Evolutionary conservation across 257 asterid species (phyloP).

Genomic region (Solanum megistacrolobum): DNA sequence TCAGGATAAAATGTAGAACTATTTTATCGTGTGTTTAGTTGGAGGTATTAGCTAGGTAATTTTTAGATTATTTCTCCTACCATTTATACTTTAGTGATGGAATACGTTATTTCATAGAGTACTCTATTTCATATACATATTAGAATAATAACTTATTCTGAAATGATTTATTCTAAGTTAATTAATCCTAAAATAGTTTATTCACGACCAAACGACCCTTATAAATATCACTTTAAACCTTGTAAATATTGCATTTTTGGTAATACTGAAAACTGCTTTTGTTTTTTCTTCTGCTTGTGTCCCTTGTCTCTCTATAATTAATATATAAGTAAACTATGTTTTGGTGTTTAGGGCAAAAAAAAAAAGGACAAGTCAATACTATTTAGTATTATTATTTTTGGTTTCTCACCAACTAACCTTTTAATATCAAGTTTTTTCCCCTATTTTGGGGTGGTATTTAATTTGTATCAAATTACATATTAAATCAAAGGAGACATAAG

Average conservation of each 20-base stretch:
- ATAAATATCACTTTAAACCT: background rate
- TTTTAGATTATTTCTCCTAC: background rate
- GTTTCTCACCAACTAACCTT: background rate
- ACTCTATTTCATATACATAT: too few species aligned
- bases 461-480: background rate
- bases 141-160: too few species aligned
- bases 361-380: background rate
- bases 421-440: background rate
- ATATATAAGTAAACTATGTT: background rate
- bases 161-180: too few species aligned
- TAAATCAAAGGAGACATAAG: background rate
- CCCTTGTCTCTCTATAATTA: background rate
- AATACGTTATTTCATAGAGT: too few species aligned
- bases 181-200: too few species aligned
- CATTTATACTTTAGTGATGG: too few species aligned
- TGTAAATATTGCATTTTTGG: background rate
- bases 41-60: background rate
- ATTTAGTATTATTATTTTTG: background rate
- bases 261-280: background rate
- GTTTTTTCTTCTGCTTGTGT: background rate
- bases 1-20: too few species aligned
- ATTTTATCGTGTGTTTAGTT: too few species aligned
- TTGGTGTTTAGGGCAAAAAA: too few species aligned
- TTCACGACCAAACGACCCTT: too few species aligned
- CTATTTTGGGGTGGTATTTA: background rate